Percentiles rank a stretch among this genome's conserved stretches.
These are phyloP conservation scores for Amaranthus cruentus DNA, from an alignment of 148 eudicot genomes.

Conservation along the genomic window DNA sequence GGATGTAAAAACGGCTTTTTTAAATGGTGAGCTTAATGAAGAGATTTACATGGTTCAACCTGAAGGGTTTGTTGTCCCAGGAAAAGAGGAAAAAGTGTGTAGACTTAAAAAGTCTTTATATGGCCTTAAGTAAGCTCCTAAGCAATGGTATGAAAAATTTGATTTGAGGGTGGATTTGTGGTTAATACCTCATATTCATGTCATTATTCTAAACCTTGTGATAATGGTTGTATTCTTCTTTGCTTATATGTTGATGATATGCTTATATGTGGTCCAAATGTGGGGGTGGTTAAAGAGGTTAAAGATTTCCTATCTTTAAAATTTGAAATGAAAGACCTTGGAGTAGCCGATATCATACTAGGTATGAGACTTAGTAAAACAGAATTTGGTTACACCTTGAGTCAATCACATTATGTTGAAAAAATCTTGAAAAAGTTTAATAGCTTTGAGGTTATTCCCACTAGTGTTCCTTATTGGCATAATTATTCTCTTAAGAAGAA, in stretches of 20 bases:
- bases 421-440: no score
- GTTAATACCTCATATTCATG: neutral
- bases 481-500: no score
- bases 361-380: no score
- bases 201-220: neutral
- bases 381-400: no score
- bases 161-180: neutral
- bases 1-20: neutral
- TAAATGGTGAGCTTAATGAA: neutral
- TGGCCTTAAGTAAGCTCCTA: no score
- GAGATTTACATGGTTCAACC: neutral
- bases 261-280: neutral
- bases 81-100: neutral
- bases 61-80: neutral
- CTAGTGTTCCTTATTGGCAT: no score
- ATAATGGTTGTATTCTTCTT: neutral
- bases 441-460: no score
- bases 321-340: neutral
- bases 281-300: neutral
- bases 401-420: no score
- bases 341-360: neutral
- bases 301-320: neutral
- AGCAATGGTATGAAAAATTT: neutral
- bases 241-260: neutral
- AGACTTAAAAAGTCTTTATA: neutral